A percentile compares a stretch with the other conserved stretches of the same genome.
phyloP scores from a whole-genome alignment of 2,329 filamentous ascomycete species.

The Teratosphaeriaceae sp. region DNA sequence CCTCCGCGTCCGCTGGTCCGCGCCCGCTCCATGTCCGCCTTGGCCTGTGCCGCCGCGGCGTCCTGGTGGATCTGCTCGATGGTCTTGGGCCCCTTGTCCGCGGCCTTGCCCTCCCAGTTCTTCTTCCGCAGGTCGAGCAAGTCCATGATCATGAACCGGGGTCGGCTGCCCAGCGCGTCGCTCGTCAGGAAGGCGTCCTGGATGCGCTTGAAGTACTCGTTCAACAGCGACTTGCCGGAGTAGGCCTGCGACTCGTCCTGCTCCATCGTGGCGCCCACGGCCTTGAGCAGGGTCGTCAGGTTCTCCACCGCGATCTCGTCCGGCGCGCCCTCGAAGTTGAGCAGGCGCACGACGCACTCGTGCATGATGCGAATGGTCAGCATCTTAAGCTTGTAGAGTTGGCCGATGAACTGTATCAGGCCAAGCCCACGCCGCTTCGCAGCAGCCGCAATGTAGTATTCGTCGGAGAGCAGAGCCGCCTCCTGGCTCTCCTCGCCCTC shows the following conservation, averaged over 20 bases:
- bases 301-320: slow-evolving; percentile 97
- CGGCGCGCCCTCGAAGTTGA: slow-evolving; percentile 87
- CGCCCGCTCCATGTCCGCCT: slow-evolving; percentile 61
- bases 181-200: slow-evolving; percentile 71
- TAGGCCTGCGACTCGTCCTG: slow-evolving; percentile 62
- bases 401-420: slow-evolving; percentile 98
- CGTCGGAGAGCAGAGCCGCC: slow-evolving; percentile 80
- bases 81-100: slow-evolving; percentile 96
- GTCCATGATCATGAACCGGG: slow-evolving; percentile 96
- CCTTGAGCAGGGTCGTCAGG: slow-evolving; percentile 83
- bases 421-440: slow-evolving; percentile 95
- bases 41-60: slow-evolving; percentile 72
- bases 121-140: slow-evolving; percentile 73
- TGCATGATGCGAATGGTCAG: slow-evolving; percentile 99
- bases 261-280: slow-evolving; percentile 85
- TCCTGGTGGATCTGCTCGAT: slow-evolving; percentile 85
- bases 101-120: slow-evolving; percentile 83
- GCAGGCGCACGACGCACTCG: slow-evolving; percentile 93
- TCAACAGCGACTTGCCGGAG: slow-evolving; percentile 80
- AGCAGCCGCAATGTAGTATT: slow-evolving; percentile 90
- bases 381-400: slow-evolving; percentile 98
- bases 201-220: slow-evolving; percentile 89
- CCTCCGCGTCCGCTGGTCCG: slow-evolving; percentile 25
- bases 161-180: slow-evolving; percentile 69
- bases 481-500: slow-evolving; percentile 68